These are phyloP conservation scores for Dioszegia aurantiaca DNA, from an alignment of 768 basidiomycete species.

Conservation along the genomic window DNA sequence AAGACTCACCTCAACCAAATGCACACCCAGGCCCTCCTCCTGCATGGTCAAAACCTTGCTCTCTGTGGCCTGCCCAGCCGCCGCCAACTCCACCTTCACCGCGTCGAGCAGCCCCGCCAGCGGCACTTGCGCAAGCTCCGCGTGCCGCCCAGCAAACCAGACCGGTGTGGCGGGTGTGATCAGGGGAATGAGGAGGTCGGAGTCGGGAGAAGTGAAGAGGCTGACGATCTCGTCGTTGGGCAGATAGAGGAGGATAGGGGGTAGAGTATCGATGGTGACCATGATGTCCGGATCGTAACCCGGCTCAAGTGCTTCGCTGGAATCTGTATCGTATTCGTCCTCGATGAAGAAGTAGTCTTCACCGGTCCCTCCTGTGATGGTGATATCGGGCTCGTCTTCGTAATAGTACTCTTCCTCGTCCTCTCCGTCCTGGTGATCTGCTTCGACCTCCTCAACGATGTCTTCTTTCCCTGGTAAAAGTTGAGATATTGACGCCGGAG, in stretches of 20 bases:
- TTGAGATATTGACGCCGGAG: neutral
- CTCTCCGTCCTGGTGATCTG: constrained; percentile 56
- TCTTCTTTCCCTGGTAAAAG: neutral
- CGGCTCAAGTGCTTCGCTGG: constrained; percentile 70
- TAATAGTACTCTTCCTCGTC: constrained; percentile 13
- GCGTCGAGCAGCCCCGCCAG: constrained; percentile 50
- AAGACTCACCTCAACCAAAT: constrained; percentile 40
- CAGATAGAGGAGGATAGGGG: constrained; percentile 70
- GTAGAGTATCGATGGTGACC: constrained; percentile 58
- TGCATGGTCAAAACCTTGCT: constrained; percentile 30
- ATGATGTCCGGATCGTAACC: constrained; percentile 57
- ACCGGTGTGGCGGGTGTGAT: constrained; percentile 28
- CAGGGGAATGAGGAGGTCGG: constrained; percentile 1
- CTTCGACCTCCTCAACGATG: neutral
- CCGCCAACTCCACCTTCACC: constrained; percentile 20
- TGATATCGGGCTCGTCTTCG: constrained; percentile 62
- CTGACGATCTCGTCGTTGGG: constrained; percentile 20
- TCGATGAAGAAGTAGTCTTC: too few species aligned
- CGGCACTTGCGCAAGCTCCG: constrained; percentile 54
- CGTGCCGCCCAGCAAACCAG: constrained; percentile 40
- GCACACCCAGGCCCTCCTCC: constrained; percentile 40
- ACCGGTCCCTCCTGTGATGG: too few species aligned
- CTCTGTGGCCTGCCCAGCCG: constrained; percentile 17
- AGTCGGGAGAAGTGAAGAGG: constrained; percentile 6
- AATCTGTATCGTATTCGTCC: constrained; percentile 62